Evolutionary conservation across 495 filamentous ascomycete genomes (phyloP).

Genomic region (Letharia columbiana): DNA sequence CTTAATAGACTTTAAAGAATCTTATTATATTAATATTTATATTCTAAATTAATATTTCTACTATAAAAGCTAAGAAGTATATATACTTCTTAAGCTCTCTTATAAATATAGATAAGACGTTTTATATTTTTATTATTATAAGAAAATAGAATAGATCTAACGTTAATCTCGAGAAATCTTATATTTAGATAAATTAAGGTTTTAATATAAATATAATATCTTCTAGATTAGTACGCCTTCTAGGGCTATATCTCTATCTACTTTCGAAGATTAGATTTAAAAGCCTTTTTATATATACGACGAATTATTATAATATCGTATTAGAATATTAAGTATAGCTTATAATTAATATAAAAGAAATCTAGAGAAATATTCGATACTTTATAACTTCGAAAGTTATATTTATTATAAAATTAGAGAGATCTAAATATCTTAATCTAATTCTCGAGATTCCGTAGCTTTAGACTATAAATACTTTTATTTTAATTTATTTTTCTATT

Average conservation of each 20-base stretch:
- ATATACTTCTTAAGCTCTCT: neutral
- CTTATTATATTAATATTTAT: too few species aligned
- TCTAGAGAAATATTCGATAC: neutral
- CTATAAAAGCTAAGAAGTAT: neutral
- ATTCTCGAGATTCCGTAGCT: neutral
- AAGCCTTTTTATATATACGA: neutral
- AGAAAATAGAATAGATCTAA: neutral
- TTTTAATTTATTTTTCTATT: too few species aligned
- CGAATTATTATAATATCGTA: neutral
- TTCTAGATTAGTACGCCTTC: rapidly evolving
- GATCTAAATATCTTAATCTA: neutral
- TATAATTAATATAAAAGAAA: rapidly evolving
- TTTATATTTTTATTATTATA: neutral
- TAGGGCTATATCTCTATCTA: neutral
- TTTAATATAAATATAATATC: neutral
- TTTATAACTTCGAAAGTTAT: neutral
- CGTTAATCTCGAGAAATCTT: neutral
- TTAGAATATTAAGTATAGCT: neutral
- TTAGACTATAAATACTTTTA: too few species aligned
- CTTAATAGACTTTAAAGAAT: too few species aligned
- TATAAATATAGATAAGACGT: neutral
- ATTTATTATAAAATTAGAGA: too few species aligned
- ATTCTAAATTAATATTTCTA: neutral
- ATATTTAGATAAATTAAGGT: neutral
- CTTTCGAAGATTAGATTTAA: neutral